Conservation (phyloP, 306 rosid species). For the Calophaca sinica region DNA sequence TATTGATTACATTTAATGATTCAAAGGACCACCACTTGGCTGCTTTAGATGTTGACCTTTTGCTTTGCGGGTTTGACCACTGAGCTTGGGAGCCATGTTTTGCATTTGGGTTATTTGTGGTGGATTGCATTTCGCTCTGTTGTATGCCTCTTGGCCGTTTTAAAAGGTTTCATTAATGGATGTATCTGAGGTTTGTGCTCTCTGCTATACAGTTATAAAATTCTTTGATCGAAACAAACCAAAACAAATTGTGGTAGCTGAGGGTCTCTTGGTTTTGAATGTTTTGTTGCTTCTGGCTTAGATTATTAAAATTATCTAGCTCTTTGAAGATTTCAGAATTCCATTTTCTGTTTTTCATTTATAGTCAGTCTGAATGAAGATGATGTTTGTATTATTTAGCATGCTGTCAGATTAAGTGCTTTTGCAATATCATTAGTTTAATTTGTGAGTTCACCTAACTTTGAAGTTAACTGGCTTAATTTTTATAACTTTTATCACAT, state of each 20-base stretch:
- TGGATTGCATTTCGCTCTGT: background rate
- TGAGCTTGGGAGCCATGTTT: background rate
- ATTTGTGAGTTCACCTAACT: background rate
- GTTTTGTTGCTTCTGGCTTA: background rate
- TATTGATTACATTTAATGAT: background rate
- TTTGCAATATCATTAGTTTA: background rate
- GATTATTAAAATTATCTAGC: background rate
- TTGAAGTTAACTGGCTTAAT: background rate
- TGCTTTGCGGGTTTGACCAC: background rate
- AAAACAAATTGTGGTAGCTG: background rate
- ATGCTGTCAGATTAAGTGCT: background rate
- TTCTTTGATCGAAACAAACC: background rate
- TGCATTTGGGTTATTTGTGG: too few species aligned
- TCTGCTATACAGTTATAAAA: background rate
- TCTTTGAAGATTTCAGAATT: background rate
- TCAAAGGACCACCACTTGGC: background rate
- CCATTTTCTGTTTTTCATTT: background rate
- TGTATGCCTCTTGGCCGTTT: slow-evolving; percentile 8
- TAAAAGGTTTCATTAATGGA: slow-evolving; percentile 8
- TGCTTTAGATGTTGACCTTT: slow-evolving; percentile 9
- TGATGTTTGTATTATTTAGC: background rate
- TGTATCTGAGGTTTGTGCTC: background rate
- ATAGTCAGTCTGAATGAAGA: slow-evolving; percentile 15
- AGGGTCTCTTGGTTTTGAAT: background rate
- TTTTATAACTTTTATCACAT: background rate